These are phyloP conservation scores for Claviceps sp. DNA, from an alignment of 2,329 filamentous ascomycete species.

Conservation along the genomic window DNA sequence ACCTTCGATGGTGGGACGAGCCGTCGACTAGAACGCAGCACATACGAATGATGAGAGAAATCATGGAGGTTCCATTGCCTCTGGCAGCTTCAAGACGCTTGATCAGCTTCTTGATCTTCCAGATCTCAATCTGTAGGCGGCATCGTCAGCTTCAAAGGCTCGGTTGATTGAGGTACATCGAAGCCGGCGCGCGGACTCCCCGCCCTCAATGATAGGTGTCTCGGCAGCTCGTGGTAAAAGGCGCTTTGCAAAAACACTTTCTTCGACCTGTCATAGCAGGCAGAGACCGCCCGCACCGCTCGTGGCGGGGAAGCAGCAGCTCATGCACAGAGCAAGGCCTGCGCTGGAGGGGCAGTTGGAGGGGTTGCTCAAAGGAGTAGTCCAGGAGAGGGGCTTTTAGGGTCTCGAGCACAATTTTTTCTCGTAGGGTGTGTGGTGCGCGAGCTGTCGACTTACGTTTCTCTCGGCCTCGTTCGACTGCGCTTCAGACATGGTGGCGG, in stretches of 20 bases:
- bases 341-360: constrained; percentile 1
- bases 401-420: constrained; percentile 10
- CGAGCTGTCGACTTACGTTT: constrained; percentile 46
- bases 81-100: constrained; percentile 94
- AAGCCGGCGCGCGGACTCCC: not conserved
- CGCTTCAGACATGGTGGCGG: constrained; percentile 68
- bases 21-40: constrained; percentile 11
- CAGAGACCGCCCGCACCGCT: not conserved
- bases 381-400: constrained; percentile 1
- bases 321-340: not conserved
- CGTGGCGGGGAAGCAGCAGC: constrained; percentile 18
- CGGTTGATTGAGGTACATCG: not conserved
- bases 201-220: not conserved
- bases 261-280: not conserved
- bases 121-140: constrained; percentile 51
- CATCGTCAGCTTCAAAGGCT: constrained; percentile 4
- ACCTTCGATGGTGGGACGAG: not conserved
- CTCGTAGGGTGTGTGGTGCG: not conserved
- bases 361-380: not conserved
- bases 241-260: not conserved
- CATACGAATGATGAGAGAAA: constrained; percentile 95
- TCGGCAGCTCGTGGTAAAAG: too few relatives aligned
- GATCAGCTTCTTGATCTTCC: constrained; percentile 99
- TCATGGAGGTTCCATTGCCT: constrained; percentile 99
- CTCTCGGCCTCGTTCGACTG: constrained; percentile 93